Percentiles rank a stretch among this genome's conserved stretches.
Evolutionary conservation across 352 stramenopile species (phyloP).

Genomic region (Phytopythium mirpurense): DNA sequence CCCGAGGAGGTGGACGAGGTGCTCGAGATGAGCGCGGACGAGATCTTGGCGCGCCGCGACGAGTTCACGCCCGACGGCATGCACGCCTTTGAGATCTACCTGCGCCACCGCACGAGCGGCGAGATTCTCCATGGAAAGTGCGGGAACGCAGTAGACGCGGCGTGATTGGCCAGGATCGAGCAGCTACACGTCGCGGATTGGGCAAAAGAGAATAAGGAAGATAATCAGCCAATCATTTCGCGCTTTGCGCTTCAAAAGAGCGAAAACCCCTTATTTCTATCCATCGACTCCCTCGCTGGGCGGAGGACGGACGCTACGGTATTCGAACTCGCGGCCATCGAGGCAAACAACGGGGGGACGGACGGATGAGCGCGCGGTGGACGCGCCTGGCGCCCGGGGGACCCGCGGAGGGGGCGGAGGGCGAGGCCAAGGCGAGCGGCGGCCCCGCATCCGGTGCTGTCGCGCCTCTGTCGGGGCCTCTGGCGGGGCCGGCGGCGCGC

Average conservation of each 20-base stretch:
- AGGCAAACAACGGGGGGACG: not conserved
- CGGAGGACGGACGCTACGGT: too few relatives aligned
- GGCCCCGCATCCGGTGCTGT: too few relatives aligned
- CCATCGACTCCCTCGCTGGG: too few relatives aligned
- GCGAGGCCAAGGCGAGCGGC: not conserved
- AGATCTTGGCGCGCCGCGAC: conserved; percentile 50
- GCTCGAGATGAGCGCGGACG: conserved; percentile 59
- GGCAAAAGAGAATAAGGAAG: too few relatives aligned
- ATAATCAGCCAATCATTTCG: not conserved
- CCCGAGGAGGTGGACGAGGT: conserved; percentile 78
- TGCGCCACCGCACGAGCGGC: conserved; percentile 10
- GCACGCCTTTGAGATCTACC: conserved; percentile 70
- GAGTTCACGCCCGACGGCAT: conserved; percentile 84
- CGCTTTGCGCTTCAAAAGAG: not conserved
- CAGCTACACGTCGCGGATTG: not conserved
- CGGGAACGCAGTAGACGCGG: not conserved
- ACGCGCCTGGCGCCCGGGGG: conserved; percentile 12
- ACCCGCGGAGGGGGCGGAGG: not conserved
- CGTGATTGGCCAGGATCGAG: not conserved
- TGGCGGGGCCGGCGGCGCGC: conserved; percentile 32
- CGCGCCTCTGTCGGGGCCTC: too few relatives aligned
- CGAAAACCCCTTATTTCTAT: too few relatives aligned
- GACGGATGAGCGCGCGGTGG: conserved; percentile 19
- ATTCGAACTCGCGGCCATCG: too few relatives aligned
- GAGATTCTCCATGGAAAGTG: not conserved